Evolutionary conservation across 148 eudicot species (phyloP), one percentile per base, ranked within the genome.

Genomic region (Vaccinium corymbosum): DNA sequence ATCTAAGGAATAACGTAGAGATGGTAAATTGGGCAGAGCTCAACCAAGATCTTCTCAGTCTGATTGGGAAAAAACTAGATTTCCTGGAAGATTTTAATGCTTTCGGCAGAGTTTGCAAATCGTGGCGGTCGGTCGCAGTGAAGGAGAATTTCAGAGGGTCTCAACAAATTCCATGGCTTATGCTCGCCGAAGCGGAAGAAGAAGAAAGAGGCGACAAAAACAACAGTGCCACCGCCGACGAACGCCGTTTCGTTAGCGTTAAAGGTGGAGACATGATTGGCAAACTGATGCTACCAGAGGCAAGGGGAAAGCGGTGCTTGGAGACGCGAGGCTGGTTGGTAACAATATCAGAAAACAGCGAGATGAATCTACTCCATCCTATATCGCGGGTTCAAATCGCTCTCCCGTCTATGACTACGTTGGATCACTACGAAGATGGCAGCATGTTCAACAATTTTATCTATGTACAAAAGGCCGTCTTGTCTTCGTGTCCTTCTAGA

Each of bases 361-460:
- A 81, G 11, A 66, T 64, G 59, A 81, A 27, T 80, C 48, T 80
- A 35, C 19, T 80, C 11, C 51, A 80, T 55, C 82, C 71, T 6
- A 57, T 57, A 7, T 80, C 82, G 13, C 82, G 49, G 6, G 22
- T 53, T 53, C 57, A 53, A 53, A 53, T 53, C 15, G 16, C 57
- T 53, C 57, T 53, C 15, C 57, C 57, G 15, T 14, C 14, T 53
- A 53, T 53, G 5, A 0, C 5, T 42, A 42, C 6, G 46, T 4
- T 42, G 46, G 46, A 42, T 42, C 46, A 42, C 46, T 42, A 42
- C 46, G 46, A 42, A 4, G 46, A 42, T 4, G 46, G 46, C 5
- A 42, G 46, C 46, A 42, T 42, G 46, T 42, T 42, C 46, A 42
- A 42, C 46, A 42, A 42, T 42, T 42, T 42, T 0, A 42, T 42